Percentiles rank a stretch among this genome's conserved stretches.
Evolutionary conservation across 805 yeast genomes (phyloP).

Genomic region (Ogataea neopini): DNA sequence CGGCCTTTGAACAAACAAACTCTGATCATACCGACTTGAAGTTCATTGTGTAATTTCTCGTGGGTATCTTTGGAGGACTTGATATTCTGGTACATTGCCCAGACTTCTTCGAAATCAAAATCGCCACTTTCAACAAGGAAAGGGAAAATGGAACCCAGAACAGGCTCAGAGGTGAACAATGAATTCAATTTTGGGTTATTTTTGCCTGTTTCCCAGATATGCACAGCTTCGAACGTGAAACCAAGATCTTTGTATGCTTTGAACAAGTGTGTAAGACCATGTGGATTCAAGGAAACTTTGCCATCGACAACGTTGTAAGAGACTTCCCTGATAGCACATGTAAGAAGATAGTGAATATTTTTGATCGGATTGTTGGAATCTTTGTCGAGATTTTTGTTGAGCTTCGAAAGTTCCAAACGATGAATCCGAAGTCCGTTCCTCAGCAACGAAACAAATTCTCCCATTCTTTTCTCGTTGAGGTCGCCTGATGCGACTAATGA

Average conservation of each 20-base stretch:
- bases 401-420: constrained; percentile 52
- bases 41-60: constrained; percentile 42
- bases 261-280: constrained; percentile 57
- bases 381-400: constrained; percentile 60
- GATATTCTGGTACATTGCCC: constrained; percentile 49
- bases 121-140: constrained; percentile 62
- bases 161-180: constrained; percentile 60
- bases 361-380: constrained; percentile 57
- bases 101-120: constrained; percentile 59
- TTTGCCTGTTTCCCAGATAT: constrained; percentile 69
- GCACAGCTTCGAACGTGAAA: constrained; percentile 61
- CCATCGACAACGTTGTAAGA: constrained; percentile 50
- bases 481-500: constrained; percentile 49
- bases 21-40: constrained; percentile 72
- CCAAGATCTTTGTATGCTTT: constrained; percentile 62
- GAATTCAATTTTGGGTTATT: constrained; percentile 41
- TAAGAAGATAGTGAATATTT: constrained; percentile 51
- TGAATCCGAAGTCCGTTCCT: constrained; percentile 59
- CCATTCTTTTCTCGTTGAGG: constrained; percentile 46
- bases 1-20: constrained; percentile 68
- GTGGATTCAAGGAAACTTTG: constrained; percentile 46
- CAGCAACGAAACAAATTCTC: constrained; percentile 50
- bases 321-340: constrained; percentile 52
- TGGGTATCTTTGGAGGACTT: constrained; percentile 34
- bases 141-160: constrained; percentile 69